phyloP scores from a whole-genome alignment of 805 yeast genomes.

The Kodamaea hsintzibuensis region DNA sequence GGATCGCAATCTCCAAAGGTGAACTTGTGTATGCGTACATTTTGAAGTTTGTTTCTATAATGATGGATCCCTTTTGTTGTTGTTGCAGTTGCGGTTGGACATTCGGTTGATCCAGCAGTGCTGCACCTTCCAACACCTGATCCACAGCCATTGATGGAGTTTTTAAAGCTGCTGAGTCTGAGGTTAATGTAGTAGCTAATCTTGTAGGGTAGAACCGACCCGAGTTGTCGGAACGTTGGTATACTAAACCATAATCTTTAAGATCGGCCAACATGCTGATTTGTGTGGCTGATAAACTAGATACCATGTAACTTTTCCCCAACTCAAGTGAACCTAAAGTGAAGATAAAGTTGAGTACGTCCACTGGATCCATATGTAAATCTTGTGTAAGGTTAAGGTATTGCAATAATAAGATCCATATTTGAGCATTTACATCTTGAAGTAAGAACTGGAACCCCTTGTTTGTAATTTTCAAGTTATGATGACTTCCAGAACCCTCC shows the following conservation, averaged over 20 bases:
- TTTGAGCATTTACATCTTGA: constrained; percentile 91
- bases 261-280: constrained; percentile 83
- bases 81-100: constrained; percentile 5
- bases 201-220: constrained; percentile 85
- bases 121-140: constrained; percentile 50
- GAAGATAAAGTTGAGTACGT: constrained; percentile 89
- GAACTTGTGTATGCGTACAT: constrained; percentile 91
- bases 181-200: constrained; percentile 83
- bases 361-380: constrained; percentile 92
- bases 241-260: constrained; percentile 87
- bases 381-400: constrained; percentile 83
- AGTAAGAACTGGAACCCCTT: constrained; percentile 91
- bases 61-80: constrained; percentile 59
- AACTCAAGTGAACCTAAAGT: constrained; percentile 90
- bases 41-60: constrained; percentile 92
- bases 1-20: constrained; percentile 90
- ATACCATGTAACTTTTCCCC: constrained; percentile 79
- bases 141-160: constrained; percentile 77
- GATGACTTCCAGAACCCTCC: constrained; percentile 56
- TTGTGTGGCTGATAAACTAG: constrained; percentile 77
- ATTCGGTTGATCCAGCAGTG: constrained; percentile 17
- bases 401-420: constrained; percentile 89
- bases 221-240: constrained; percentile 54
- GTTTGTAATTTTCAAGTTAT: constrained; percentile 70
- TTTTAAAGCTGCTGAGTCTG: constrained; percentile 72